phyloP scores from a whole-genome alignment of 2,329 filamentous ascomycete genomes.

The Penicillium sp. region DNA sequence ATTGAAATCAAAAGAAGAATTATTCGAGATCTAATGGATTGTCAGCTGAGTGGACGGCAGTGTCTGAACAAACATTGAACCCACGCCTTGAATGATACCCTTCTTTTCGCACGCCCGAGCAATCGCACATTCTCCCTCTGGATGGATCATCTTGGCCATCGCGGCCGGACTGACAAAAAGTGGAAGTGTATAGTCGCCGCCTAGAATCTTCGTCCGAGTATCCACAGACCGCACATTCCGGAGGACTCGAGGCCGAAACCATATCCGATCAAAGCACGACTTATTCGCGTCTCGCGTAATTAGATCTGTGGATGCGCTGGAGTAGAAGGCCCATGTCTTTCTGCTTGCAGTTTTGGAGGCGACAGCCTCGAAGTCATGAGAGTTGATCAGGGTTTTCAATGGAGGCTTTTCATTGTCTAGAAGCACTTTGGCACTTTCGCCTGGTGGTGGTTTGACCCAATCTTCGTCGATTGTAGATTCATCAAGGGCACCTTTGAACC shows the following conservation, averaged over 20 bases:
- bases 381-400: conserved; percentile 56
- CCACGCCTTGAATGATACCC: conserved; percentile 57
- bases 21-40: conserved; percentile 54
- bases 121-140: conserved; percentile 62
- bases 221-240: conserved; percentile 56
- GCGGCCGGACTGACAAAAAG: conserved; percentile 65
- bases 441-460: conserved; percentile 46
- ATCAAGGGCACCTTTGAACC: conserved; percentile 53
- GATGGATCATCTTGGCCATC: conserved; percentile 63
- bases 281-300: conserved; percentile 59
- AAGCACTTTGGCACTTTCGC: conserved; percentile 28
- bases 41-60: background rate
- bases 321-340: conserved; percentile 71
- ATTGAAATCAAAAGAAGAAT: conserved; percentile 58
- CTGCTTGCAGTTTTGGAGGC: conserved; percentile 56
- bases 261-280: conserved; percentile 55
- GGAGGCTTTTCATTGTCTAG: conserved; percentile 48
- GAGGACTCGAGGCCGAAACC: conserved; percentile 60
- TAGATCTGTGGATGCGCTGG: conserved; percentile 63
- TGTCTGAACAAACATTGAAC: conserved; percentile 8
- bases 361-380: conserved; percentile 61
- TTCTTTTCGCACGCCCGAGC: conserved; percentile 52
- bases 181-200: conserved; percentile 53
- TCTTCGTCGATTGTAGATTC: conserved; percentile 49
- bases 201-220: conserved; percentile 56